Percentiles rank a stretch among this genome's conserved stretches.
Evolutionary conservation across 495 filamentous ascomycete genomes (phyloP).

Genomic region (Lindgomyces ingoldianus): DNA sequence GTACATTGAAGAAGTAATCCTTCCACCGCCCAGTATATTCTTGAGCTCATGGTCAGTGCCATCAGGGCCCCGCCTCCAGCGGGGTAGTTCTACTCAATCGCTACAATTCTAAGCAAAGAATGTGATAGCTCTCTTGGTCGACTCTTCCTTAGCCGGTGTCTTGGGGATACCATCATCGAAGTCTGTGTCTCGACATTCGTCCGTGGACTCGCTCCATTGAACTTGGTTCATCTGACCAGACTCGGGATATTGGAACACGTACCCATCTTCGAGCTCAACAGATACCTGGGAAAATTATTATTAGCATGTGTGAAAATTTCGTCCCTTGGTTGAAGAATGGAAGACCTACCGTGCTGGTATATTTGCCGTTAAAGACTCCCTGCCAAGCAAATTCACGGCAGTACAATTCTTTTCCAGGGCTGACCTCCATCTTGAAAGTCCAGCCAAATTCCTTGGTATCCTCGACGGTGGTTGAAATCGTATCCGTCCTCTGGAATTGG

Average conservation of each 20-base stretch:
- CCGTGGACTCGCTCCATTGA: neutral
- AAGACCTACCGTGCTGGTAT: neutral
- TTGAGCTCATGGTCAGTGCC: too few species aligned
- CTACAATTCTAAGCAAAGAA: neutral
- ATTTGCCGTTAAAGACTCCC: neutral
- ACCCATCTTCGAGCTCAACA: neutral
- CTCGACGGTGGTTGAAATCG: neutral
- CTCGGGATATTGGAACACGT: neutral
- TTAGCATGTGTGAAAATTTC: neutral
- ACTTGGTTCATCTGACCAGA: neutral
- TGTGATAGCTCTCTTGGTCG: neutral
- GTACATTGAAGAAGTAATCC: too few species aligned
- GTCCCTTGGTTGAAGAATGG: too few species aligned
- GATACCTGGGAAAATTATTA: neutral
- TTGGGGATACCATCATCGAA: neutral
- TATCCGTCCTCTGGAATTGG: neutral
- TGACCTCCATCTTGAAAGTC: neutral
- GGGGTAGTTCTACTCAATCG: too few species aligned
- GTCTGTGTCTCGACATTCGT: neutral
- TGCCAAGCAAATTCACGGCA: neutral
- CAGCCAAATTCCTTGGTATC: neutral
- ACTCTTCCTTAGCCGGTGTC: neutral
- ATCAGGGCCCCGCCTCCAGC: too few species aligned
- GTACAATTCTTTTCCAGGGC: neutral
- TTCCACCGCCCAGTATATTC: too few species aligned